A percentile compares a stretch with the other conserved stretches of the same genome.
Evolutionary conservation across 2,329 filamentous ascomycete genomes (phyloP).

Genomic region (Alternaria solani): DNA sequence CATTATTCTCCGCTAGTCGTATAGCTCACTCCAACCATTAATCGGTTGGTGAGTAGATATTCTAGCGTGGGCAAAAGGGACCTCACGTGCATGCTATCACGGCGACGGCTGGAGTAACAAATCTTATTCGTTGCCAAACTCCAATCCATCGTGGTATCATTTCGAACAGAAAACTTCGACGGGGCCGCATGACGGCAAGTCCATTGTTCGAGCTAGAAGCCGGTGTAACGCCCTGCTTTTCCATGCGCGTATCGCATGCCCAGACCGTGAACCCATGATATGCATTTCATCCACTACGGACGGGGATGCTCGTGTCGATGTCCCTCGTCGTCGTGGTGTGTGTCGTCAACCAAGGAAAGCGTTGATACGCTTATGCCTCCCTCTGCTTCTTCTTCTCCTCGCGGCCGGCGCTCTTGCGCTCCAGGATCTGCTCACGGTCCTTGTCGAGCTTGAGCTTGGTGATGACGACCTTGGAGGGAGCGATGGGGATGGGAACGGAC

Average conservation of each 20-base stretch:
- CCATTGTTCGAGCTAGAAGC: slow-evolving; percentile 50
- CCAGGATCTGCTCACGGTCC: slow-evolving; percentile 88
- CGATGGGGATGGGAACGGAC: slow-evolving; percentile 91
- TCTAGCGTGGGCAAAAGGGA: slow-evolving; percentile 65
- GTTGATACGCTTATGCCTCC: slow-evolving; percentile 55
- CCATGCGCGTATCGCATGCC: slow-evolving; percentile 44
- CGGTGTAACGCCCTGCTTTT: slow-evolving; percentile 51
- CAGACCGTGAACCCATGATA: slow-evolving; percentile 48
- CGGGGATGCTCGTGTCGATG: slow-evolving; percentile 44
- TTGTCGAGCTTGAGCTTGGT: slow-evolving; percentile 99
- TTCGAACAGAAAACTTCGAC: slow-evolving; percentile 43
- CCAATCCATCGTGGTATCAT: slow-evolving; percentile 41
- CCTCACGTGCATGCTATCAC: slow-evolving; percentile 30
- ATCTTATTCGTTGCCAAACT: slow-evolving; percentile 35
- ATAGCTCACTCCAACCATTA: slow-evolving; percentile 83
- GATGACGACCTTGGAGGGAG: slow-evolving; percentile 96
- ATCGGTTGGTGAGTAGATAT: slow-evolving; percentile 86
- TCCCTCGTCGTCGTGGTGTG: slow-evolving; percentile 48
- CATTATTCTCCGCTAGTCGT: slow-evolving; percentile 88
- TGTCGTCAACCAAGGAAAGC: slow-evolving; percentile 48
- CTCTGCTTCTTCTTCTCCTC: slow-evolving; percentile 77
- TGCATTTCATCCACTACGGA: slow-evolving; percentile 51
- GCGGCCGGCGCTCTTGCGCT: slow-evolving; percentile 81
- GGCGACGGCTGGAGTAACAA: slow-evolving; percentile 37
- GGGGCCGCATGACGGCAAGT: slow-evolving; percentile 46